Evolutionary conservation across 1,139 yeast genomes (phyloP), one percentile per base, ranked within the genome.

Genomic region (Keqinozyma sinolaborantium): DNA sequence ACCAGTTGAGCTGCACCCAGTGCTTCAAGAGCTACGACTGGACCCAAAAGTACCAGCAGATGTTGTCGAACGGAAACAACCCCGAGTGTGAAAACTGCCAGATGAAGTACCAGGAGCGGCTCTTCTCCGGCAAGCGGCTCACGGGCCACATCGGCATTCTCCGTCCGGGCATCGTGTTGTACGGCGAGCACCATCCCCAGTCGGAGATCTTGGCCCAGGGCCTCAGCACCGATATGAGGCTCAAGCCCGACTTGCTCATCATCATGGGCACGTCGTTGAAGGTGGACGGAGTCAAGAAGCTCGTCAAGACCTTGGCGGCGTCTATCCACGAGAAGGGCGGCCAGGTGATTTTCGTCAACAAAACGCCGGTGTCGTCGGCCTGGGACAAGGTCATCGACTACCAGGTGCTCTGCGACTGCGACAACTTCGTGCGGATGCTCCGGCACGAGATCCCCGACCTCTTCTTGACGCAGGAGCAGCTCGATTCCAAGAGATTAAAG

Each of bases 391-490:
- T 61, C 32, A 70, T 83, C 28, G 92, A 83, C 49, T 84, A 78
- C 48, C 92, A 90, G 63, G 70, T 90, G 5, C 60, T 77, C 33
- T 64, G 81, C 31, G 96, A 87, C 51, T 85, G 96, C 52, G 97
- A 90, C 54, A 71, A 70, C 24, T 90, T 95, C 77, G 81, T 88
- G 14, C 56, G 60, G 14, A 60, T 68, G 20, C 58, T 84, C 32
- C 69, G 69, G 41, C 38, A 38, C 14, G 72, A 75, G 26, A 57
- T 77, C 6, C 88, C 90, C 1, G 73, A 66, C 44, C 66, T 79
- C 44, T 79, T 79, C 56, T 60, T 66, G 45, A 65, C 73, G 12
- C 83, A 77, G 51, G 70, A 70, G 37, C 75, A 70, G 45, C 51
- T 66, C 27, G 75, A 70, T 45, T 58, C 70, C 16, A 64, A 64